Percentiles rank a stretch among this genome's conserved stretches.
Evolutionary conservation across 495 filamentous ascomycete genomes (phyloP).

Genomic region (Parachaetomium inaequale): DNA sequence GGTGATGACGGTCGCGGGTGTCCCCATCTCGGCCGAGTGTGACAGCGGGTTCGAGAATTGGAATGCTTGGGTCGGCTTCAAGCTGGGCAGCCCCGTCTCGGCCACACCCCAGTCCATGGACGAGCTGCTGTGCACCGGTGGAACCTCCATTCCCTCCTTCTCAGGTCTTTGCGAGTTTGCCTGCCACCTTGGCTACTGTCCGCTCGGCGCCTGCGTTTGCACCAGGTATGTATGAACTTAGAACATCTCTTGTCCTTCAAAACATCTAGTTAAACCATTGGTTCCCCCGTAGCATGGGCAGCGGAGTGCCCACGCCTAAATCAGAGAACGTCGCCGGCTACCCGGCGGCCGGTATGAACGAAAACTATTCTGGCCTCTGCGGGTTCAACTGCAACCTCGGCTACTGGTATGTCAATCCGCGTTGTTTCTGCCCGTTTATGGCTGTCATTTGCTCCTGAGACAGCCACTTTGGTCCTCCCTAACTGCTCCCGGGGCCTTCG

Average conservation of each 20-base stretch:
- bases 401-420: too few species aligned
- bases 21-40: neutral
- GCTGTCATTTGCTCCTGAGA: too few species aligned
- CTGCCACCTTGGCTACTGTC: conserved; percentile 19
- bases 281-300: too few species aligned
- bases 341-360: neutral
- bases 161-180: conserved; percentile 10
- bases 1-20: neutral
- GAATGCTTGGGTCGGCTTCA: neutral
- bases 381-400: conserved; percentile 17
- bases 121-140: neutral
- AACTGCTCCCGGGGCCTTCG: too few species aligned
- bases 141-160: neutral
- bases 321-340: neutral
- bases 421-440: too few species aligned
- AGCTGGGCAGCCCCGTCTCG: neutral
- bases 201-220: neutral
- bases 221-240: too few species aligned
- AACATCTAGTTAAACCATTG: too few species aligned
- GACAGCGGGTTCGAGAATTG: neutral
- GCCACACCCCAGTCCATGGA: neutral
- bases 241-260: too few species aligned
- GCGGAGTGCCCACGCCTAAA: too few species aligned
- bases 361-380: conserved; percentile 6
- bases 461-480: too few species aligned